Evolutionary conservation across 495 filamentous ascomycete species (phyloP).

Genomic region (Cairneyella variabilis): DNA sequence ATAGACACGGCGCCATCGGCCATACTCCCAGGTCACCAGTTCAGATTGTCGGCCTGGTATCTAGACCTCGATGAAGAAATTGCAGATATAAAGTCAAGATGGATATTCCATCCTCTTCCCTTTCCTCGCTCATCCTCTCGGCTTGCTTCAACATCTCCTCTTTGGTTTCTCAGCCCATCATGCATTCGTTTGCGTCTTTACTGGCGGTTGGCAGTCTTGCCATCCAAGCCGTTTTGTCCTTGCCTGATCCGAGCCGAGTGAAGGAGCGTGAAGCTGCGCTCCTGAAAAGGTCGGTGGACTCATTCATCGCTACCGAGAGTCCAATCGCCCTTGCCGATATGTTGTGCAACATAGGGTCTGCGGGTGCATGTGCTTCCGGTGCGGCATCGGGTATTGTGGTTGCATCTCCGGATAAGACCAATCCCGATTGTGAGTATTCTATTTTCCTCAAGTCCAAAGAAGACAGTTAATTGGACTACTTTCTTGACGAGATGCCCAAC

Average conservation of each 20-base stretch:
- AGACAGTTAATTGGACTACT: too few species aligned
- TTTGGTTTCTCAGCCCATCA: slow-evolving; percentile 30
- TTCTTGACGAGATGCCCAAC: too few species aligned
- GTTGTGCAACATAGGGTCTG: slow-evolving; percentile 54
- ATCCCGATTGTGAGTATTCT: slow-evolving; percentile 47
- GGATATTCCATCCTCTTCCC: slow-evolving; percentile 12
- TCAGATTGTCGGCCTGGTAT: background rate
- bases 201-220: slow-evolving; percentile 42
- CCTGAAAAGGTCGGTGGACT: slow-evolving; percentile 43
- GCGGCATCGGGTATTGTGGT: slow-evolving; percentile 50
- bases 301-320: slow-evolving; percentile 42
- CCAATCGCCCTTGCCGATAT: slow-evolving; percentile 45
- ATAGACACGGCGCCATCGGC: slow-evolving; percentile 54
- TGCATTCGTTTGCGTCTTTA: slow-evolving; percentile 40
- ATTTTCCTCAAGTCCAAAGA: background rate
- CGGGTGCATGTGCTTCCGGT: slow-evolving; percentile 43
- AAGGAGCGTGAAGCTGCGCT: slow-evolving; percentile 35
- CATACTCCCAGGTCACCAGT: slow-evolving; percentile 16
- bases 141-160: slow-evolving; percentile 15
- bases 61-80: background rate
- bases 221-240: slow-evolving; percentile 42
- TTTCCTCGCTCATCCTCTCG: slow-evolving; percentile 13
- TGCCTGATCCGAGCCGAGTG: slow-evolving; percentile 30
- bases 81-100: slow-evolving; percentile 21
- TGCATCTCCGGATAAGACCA: slow-evolving; percentile 46